phyloP scores from a whole-genome alignment of 2,329 filamentous ascomycete genomes.

The Phaeosphaeria sp. region DNA sequence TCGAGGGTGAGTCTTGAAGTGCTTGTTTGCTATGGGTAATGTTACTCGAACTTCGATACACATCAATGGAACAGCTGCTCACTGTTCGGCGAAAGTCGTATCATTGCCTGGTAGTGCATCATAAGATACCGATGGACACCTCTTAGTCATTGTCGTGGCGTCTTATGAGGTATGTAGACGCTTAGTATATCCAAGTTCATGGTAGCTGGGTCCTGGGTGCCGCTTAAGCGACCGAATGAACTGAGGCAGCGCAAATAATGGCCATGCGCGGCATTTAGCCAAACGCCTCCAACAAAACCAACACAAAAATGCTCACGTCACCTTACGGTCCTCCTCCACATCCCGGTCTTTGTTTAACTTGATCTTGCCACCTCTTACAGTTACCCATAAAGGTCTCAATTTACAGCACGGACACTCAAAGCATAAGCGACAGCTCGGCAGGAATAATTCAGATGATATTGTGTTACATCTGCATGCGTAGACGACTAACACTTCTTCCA shows the following conservation, averaged over 20 bases:
- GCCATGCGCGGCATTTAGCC: background rate
- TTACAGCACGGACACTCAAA: background rate
- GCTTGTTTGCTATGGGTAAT: too few species aligned
- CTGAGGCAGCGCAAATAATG: too few species aligned
- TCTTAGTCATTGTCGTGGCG: too few species aligned
- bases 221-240: background rate
- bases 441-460: background rate
- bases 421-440: background rate
- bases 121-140: too few species aligned
- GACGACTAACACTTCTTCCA: constrained; percentile 32
- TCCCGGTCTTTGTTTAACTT: background rate
- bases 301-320: background rate
- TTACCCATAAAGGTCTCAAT: background rate
- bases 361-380: background rate
- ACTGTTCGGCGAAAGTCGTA: too few species aligned
- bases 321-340: background rate
- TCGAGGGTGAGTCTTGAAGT: too few species aligned
- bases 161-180: too few species aligned
- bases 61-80: too few species aligned
- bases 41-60: too few species aligned
- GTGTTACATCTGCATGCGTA: background rate
- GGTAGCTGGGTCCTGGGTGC: background rate
- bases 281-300: background rate
- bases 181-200: background rate
- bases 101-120: too few species aligned